phyloP scores from a whole-genome alignment of 352 stramenopile species.

The Globisporangium megalacanthum region DNA sequence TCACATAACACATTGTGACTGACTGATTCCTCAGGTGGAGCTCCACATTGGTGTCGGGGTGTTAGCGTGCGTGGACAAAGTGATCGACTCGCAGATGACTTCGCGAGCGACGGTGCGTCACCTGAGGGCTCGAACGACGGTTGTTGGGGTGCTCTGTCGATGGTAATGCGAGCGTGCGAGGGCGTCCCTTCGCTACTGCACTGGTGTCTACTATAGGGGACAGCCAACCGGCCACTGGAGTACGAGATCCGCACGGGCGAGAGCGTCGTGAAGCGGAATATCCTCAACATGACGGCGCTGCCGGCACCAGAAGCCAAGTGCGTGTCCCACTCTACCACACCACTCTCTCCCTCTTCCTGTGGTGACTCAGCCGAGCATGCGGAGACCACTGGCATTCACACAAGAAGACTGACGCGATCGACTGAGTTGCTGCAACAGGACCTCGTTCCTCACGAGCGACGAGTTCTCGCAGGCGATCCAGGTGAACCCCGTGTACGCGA shows the following conservation, averaged over 20 bases:
- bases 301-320: conserved; percentile 20
- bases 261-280: conserved; percentile 42
- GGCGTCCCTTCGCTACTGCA: too few relatives aligned
- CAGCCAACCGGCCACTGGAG: conserved; percentile 6
- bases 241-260: conserved; percentile 55
- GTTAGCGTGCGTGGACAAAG: conserved; percentile 33
- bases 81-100: conserved; percentile 52
- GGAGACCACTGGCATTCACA: too few relatives aligned
- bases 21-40: conserved; percentile 40
- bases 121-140: neutral
- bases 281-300: conserved; percentile 9
- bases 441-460: conserved; percentile 34
- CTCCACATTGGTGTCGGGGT: conserved; percentile 58
- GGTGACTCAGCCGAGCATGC: neutral
- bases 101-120: conserved; percentile 36
- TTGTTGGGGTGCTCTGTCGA: too few relatives aligned
- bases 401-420: neutral
- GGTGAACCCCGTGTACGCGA: conserved; percentile 30
- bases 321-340: neutral
- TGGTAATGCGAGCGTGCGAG: too few relatives aligned
- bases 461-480: conserved; percentile 34
- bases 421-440: conserved; percentile 12
- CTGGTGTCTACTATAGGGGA: too few relatives aligned
- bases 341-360: neutral
- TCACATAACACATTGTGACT: neutral